Conservation (phyloP, 1,284 basidiomycete species). For the Stygiomarasmius scandens region DNA sequence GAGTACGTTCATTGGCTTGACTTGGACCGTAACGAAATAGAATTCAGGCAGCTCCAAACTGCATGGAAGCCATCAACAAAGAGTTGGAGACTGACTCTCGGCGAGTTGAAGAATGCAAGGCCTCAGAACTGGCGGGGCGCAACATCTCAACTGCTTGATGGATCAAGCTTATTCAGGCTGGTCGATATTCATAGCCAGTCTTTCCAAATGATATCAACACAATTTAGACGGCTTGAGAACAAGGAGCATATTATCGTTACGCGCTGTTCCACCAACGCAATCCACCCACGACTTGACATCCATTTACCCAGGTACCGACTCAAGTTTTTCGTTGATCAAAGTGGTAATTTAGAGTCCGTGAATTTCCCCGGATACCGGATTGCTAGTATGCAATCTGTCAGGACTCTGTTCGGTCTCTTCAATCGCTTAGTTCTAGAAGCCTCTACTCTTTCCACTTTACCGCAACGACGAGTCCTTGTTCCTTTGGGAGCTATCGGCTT, state of each 20-base stretch:
- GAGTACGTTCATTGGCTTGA: slow-evolving; percentile 9
- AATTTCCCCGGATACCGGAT: slow-evolving; percentile 7
- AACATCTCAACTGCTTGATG: no score
- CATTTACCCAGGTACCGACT: background rate
- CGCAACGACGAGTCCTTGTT: background rate
- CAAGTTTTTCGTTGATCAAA: background rate
- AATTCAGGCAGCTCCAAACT: background rate
- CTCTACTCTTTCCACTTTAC: background rate
- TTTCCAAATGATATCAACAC: background rate
- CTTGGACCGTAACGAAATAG: background rate
- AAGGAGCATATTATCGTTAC: background rate
- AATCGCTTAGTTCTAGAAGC: background rate
- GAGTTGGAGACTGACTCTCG: background rate
- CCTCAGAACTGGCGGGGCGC: background rate
- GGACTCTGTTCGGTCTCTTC: slow-evolving; percentile 4
- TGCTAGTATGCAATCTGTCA: background rate
- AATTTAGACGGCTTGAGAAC: background rate
- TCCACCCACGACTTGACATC: background rate
- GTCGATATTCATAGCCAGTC: background rate
- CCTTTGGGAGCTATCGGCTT: background rate
- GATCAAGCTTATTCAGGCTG: background rate
- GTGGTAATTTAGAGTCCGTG: background rate
- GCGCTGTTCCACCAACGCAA: background rate
- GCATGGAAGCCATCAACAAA: background rate
- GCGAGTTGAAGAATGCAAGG: background rate